Percentiles rank a stretch among this genome's conserved stretches.
Evolutionary conservation across 176 grass and related monocot species (phyloP).

Genomic region (Zea luxurians): DNA sequence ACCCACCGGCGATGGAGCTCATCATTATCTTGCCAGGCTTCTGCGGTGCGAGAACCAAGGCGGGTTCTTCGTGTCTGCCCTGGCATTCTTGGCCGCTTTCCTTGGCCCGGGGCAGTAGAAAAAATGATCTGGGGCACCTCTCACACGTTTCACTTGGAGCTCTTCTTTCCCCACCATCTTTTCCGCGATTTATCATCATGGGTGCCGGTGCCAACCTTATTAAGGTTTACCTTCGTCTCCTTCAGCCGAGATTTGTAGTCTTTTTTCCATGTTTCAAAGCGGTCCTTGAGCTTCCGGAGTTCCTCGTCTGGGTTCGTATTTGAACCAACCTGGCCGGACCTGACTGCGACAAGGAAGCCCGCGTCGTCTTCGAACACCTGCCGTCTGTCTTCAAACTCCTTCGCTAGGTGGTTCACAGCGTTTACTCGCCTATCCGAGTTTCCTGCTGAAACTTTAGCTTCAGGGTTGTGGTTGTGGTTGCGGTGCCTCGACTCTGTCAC

Average conservation of each 20-base stretch:
- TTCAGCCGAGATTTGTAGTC: slow-evolving; percentile 85
- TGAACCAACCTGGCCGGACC: slow-evolving; percentile 42
- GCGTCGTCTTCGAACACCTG: slow-evolving; percentile 70
- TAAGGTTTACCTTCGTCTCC: slow-evolving; percentile 66
- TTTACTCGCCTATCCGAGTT: slow-evolving; percentile 47
- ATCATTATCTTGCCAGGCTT: not conserved
- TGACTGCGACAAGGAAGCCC: slow-evolving; percentile 52
- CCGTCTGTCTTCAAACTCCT: slow-evolving; percentile 72
- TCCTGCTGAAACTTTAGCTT: slow-evolving; percentile 37
- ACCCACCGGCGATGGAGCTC: slow-evolving; percentile 21
- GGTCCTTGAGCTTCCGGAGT: slow-evolving; percentile 71
- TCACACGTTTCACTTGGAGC: slow-evolving; percentile 45
- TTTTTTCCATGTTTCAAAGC: slow-evolving; percentile 89
- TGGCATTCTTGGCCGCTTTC: slow-evolving; percentile 16
- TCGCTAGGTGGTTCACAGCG: slow-evolving; percentile 61
- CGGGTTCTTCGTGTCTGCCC: not conserved
- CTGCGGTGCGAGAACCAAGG: not conserved
- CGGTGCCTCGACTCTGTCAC: slow-evolving; percentile 36
- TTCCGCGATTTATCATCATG: slow-evolving; percentile 64
- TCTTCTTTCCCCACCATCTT: slow-evolving; percentile 88
- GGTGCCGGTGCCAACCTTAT: slow-evolving; percentile 39
- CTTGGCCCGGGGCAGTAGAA: not conserved
- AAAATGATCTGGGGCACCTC: not conserved
- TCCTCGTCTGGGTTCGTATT: slow-evolving; percentile 69
- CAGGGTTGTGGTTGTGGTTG: slow-evolving; percentile 34